These are phyloP conservation scores for Nemania bipapillata DNA, from an alignment of 2,329 filamentous ascomycete species.

Conservation along the genomic window DNA sequence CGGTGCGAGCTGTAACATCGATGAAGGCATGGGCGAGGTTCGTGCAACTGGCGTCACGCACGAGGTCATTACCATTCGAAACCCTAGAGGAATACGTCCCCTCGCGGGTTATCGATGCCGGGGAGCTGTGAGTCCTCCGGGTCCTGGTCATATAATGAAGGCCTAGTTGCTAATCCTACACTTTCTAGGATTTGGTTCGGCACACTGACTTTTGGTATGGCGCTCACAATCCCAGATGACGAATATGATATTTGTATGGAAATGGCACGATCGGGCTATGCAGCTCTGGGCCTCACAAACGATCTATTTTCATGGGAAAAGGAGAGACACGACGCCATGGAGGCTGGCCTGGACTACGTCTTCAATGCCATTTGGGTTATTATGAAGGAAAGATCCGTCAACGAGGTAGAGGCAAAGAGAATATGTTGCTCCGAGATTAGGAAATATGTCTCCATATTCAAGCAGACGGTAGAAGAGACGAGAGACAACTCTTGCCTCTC, in stretches of 20 bases:
- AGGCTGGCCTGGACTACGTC: slow-evolving; percentile 46
- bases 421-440: slow-evolving; percentile 45
- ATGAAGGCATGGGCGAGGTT: slow-evolving; percentile 48
- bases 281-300: slow-evolving; percentile 52
- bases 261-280: slow-evolving; percentile 47
- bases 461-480: slow-evolving; percentile 28
- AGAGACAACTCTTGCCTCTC: slow-evolving; percentile 36
- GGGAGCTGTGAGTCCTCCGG: slow-evolving; percentile 43
- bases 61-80: slow-evolving; percentile 38
- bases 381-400: slow-evolving; percentile 52
- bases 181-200: slow-evolving; percentile 51
- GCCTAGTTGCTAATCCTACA: slow-evolving; percentile 1
- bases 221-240: slow-evolving; percentile 52
- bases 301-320: slow-evolving; percentile 56
- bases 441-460: slow-evolving; percentile 33
- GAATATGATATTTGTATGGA: slow-evolving; percentile 50
- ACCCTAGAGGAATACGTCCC: slow-evolving; percentile 48
- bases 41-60: slow-evolving; percentile 38
- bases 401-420: slow-evolving; percentile 47
- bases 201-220: slow-evolving; percentile 53
- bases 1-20: slow-evolving; percentile 40
- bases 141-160: not conserved
- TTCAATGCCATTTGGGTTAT: slow-evolving; percentile 56
- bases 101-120: slow-evolving; percentile 46
- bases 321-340: slow-evolving; percentile 49